Conservation (phyloP, 495 filamentous ascomycete genomes). For the Penicillium manginii region DNA sequence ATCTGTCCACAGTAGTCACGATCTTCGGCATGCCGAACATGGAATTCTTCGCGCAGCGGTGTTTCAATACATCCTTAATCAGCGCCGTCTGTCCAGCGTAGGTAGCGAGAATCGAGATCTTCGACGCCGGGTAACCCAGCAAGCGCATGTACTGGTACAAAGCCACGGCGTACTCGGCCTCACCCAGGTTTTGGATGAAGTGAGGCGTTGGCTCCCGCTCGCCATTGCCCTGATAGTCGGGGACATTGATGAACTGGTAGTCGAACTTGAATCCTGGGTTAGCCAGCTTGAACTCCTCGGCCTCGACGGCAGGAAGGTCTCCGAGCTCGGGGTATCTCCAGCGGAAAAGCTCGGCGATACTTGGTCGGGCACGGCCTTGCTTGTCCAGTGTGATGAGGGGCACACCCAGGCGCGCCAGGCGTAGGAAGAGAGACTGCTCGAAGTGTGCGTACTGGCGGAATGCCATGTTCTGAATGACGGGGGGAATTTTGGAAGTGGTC, state of each 20-base stretch:
- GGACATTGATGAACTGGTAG: slow-evolving; percentile 96
- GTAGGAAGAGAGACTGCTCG: slow-evolving; percentile 91
- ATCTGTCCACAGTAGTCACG: slow-evolving; percentile 96
- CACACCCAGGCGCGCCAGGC: slow-evolving; percentile 86
- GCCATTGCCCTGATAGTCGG: slow-evolving; percentile 88
- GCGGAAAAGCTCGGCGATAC: slow-evolving; percentile 85
- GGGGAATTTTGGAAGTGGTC: slow-evolving; percentile 98
- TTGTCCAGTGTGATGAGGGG: slow-evolving; percentile 88
- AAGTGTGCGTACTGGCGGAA: slow-evolving; percentile 95
- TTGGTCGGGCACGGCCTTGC: slow-evolving; percentile 86
- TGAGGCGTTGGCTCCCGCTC: slow-evolving; percentile 93
- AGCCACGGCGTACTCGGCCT: slow-evolving; percentile 95
- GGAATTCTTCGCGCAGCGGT: slow-evolving; percentile 79
- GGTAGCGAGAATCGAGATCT: slow-evolving; percentile 87
- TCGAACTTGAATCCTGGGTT: slow-evolving; percentile 94
- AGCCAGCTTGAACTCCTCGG: slow-evolving; percentile 73
- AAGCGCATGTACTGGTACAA: slow-evolving; percentile 98
- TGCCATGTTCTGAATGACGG: slow-evolving; percentile 93
- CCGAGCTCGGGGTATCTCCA: slow-evolving; percentile 89
- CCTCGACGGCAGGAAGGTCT: slow-evolving; percentile 75
- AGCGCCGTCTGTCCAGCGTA: slow-evolving; percentile 95
- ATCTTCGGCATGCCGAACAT: slow-evolving; percentile 90
- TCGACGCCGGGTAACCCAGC: slow-evolving; percentile 89
- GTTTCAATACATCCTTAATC: slow-evolving; percentile 85
- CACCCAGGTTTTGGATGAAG: slow-evolving; percentile 95